Base-by-base conservation (phyloP, 1,139 yeast genomes). In the Debaryomycetaceae sp. region DNA sequence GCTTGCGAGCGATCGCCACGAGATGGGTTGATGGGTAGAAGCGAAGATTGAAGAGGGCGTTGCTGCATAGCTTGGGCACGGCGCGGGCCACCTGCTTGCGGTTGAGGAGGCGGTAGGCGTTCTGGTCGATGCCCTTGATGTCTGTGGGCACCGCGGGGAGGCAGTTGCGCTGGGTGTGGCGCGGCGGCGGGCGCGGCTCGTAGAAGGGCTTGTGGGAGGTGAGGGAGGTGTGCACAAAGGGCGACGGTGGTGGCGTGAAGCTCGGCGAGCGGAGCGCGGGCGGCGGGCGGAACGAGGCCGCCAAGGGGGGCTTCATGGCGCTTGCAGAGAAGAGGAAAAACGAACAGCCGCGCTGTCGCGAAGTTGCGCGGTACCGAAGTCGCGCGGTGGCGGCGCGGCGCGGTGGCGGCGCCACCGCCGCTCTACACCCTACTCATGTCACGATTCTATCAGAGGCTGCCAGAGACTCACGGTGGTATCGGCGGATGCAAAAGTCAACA, bases 401-500 rank as follows among this genome's bases (percentile, higher is more conserved):
- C n/a, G n/a, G n/a, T n/a, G n/a, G n/a, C n/a, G n/a, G n/a, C n/a
- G n/a, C n/a, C n/a, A n/a, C n/a, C n/a, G n/a, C n/a, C n/a, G n/a
- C n/a, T n/a, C n/a, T n/a, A n/a, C n/a, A n/a, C n/a, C n/a, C n/a
- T n/a, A n/a, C n/a, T n/a, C n/a, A n/a, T n/a, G n/a, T n/a, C n/a
- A 16, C 12, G 9, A 24, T n/a, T 31, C 33, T 12, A 28, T 16
- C 9, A 16, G 27, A 18, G 70, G 65, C 35, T 58, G 61, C 74
- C 74, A 67, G 27, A 67, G 43, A 7, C 59, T 40, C 3, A 67
- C 72, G 3, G 55, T 43, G 26, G 71, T 72, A 56, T 88, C 95
- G 9, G 95, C 96, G 1, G 95, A 75, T 2, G 93, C 93, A 47
- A 89, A 61, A 46, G 81, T 74, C 51, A 83, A 72, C 34, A 78